Evolutionary conservation across 805 yeast species (phyloP).

Genomic region (Yamadazyma tumulicola): DNA sequence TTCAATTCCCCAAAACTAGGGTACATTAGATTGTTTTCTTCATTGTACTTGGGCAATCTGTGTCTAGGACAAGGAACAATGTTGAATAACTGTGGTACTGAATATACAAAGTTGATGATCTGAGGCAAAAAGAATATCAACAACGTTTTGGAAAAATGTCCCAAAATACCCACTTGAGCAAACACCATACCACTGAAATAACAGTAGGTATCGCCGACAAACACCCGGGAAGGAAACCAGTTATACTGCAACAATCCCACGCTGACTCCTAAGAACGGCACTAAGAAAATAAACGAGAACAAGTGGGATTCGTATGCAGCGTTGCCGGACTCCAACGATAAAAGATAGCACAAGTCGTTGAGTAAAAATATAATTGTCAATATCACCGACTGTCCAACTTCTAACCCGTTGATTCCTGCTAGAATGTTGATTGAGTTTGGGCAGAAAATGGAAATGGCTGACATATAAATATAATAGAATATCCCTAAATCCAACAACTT

Average conservation of each 20-base stretch:
- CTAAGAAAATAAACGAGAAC: slow-evolving; percentile 70
- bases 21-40: slow-evolving; percentile 65
- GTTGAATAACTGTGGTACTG: slow-evolving; percentile 87
- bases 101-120: slow-evolving; percentile 82
- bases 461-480: slow-evolving; percentile 86
- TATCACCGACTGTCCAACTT: slow-evolving; percentile 90
- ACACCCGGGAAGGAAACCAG: slow-evolving; percentile 88
- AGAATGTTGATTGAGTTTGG: slow-evolving; percentile 94
- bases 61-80: slow-evolving; percentile 95
- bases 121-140: slow-evolving; percentile 86
- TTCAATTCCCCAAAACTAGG: slow-evolving; percentile 46
- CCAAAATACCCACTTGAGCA: slow-evolving; percentile 93
- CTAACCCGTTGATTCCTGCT: slow-evolving; percentile 96
- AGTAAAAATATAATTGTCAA: slow-evolving; percentile 65
- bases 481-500: slow-evolving; percentile 69
- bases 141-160: slow-evolving; percentile 93
- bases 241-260: slow-evolving; percentile 72
- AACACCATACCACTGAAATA: slow-evolving; percentile 98
- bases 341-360: slow-evolving; percentile 73
- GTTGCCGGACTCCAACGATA: slow-evolving; percentile 35
- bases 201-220: slow-evolving; percentile 98
- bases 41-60: slow-evolving; percentile 77
- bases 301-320: slow-evolving; percentile 77
- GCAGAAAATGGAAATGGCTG: slow-evolving; percentile 84
- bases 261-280: slow-evolving; percentile 87